Evolutionary conservation across 306 rosid species (phyloP), one percentile per base, ranked within the genome.

Genomic region (Malus orientalis): DNA sequence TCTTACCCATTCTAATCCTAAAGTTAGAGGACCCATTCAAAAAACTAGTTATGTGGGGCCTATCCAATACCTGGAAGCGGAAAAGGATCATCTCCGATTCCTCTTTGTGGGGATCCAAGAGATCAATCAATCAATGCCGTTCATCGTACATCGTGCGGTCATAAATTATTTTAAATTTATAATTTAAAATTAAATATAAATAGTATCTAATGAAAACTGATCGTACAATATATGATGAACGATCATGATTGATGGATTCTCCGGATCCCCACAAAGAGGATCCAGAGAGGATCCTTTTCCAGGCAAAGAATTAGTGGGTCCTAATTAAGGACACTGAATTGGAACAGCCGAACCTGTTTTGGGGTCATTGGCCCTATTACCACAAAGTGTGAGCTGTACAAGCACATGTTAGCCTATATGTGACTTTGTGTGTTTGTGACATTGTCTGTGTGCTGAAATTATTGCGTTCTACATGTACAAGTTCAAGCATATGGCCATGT

Each of bases 321-420:
- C 59, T 32, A 30, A 0, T 36, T 36, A 1, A 36, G 69, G 84
- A 60, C 51, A 49, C 54, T 33, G 73, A 88, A 80, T 66, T 73
- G 84, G 84, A 82, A 84, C 76, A 78, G 36, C 1, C 2, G 62
- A n/a, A 36, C 14, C 82, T 80, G 78, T 75, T 75, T 67, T 83
- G 74, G 77, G 73, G 81, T 71, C 58, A 73, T 23, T 68, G 89
- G 67, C 81, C 93, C 90, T 55, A 77, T 81, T 4, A 27, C 64
- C 65, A 36, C 57, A 59, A 4, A 44, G 61, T 32, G 3, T 85
- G 85, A 88, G 86, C 89, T 88, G 91, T 82, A 29, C 6, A 14
- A 70, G 69, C 90, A 87, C 89, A 82, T 87, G 91, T 1, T 1
- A 69, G 75, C 54, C 60, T 27, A 14, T 20, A 0, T 12, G n/a